A percentile compares a stretch with the other conserved stretches of the same genome.
phyloP scores from a whole-genome alignment of 2,329 filamentous ascomycete species.

The Emericellopsis atlantica region DNA sequence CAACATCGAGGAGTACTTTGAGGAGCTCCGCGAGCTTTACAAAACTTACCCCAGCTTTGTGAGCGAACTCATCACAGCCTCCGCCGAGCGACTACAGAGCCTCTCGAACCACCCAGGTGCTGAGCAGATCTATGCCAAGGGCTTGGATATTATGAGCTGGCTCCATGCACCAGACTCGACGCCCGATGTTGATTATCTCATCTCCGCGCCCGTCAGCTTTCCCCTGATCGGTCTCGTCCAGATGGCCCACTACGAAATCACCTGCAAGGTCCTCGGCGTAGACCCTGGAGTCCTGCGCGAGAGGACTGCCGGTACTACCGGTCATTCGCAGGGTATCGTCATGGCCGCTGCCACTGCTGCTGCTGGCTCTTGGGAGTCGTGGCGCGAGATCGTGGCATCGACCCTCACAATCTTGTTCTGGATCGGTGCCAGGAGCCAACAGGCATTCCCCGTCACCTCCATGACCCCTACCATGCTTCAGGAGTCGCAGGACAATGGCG shows the following conservation, averaged over 20 bases:
- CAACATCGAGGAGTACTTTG: constrained; percentile 99
- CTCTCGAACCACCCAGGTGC: constrained; percentile 74
- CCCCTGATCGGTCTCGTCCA: constrained; percentile 94
- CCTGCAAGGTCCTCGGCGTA: constrained; percentile 81
- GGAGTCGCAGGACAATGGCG: constrained; percentile 86
- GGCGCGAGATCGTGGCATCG: constrained; percentile 64
- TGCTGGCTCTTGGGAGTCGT: constrained; percentile 86
- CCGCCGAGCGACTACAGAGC: constrained; percentile 77
- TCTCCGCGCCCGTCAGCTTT: constrained; percentile 90
- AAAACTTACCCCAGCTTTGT: constrained; percentile 85
- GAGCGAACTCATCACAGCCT: constrained; percentile 67
- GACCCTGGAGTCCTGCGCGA: constrained; percentile 82
- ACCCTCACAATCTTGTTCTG: constrained; percentile 93
- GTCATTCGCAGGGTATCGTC: constrained; percentile 93
- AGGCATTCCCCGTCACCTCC: constrained; percentile 91
- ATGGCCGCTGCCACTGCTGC: constrained; percentile 86
- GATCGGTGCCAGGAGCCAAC: constrained; percentile 94
- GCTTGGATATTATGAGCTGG: constrained; percentile 91
- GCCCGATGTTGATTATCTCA: constrained; percentile 86
- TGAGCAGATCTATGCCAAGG: constrained; percentile 93
- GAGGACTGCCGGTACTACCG: constrained; percentile 75
- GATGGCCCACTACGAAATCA: constrained; percentile 88
- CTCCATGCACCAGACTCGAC: constrained; percentile 79
- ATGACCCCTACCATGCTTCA: constrained; percentile 81
- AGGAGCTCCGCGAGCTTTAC: constrained; percentile 87